Evolutionary conservation across 169 alveolate genomes (phyloP).

Genomic region (Eimeria mitis): DNA sequence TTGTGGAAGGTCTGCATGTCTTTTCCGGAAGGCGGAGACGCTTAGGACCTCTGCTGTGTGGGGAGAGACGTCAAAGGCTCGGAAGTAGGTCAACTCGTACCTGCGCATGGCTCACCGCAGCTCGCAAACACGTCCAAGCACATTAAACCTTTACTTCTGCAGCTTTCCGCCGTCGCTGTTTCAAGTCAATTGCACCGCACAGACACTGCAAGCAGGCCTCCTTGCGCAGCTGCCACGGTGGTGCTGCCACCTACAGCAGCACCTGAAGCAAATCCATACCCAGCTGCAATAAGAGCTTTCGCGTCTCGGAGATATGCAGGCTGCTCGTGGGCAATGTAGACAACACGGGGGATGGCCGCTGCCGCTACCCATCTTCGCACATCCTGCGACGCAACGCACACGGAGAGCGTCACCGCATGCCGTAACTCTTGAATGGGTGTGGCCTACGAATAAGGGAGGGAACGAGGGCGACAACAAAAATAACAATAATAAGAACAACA

Average conservation of each 20-base stretch:
- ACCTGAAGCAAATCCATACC: neutral
- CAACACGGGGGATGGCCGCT: neutral
- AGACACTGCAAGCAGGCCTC: neutral
- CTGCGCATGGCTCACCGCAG: neutral
- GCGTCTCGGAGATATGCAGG: conserved; percentile 43
- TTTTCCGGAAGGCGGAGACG: conserved; percentile 27
- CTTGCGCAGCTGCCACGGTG: neutral
- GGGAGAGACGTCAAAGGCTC: conserved; percentile 40
- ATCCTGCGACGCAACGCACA: conserved; percentile 29
- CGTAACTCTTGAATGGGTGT: neutral
- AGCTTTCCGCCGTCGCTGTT: neutral
- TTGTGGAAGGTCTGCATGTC: neutral
- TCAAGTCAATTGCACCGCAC: neutral
- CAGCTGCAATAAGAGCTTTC: conserved; percentile 8
- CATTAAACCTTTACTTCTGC: neutral
- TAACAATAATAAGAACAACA: neutral
- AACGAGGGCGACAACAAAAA: neutral
- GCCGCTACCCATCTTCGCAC: conserved; percentile 41
- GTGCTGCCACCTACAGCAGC: neutral
- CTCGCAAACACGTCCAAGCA: neutral
- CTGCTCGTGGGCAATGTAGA: conserved; percentile 45
- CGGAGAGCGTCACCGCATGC: neutral
- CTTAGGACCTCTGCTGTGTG: conserved; percentile 35
- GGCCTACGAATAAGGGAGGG: neutral
- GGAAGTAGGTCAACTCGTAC: conserved; percentile 51